These are phyloP conservation scores for Chiua virens DNA, from an alignment of 768 basidiomycete species.

Conservation along the genomic window DNA sequence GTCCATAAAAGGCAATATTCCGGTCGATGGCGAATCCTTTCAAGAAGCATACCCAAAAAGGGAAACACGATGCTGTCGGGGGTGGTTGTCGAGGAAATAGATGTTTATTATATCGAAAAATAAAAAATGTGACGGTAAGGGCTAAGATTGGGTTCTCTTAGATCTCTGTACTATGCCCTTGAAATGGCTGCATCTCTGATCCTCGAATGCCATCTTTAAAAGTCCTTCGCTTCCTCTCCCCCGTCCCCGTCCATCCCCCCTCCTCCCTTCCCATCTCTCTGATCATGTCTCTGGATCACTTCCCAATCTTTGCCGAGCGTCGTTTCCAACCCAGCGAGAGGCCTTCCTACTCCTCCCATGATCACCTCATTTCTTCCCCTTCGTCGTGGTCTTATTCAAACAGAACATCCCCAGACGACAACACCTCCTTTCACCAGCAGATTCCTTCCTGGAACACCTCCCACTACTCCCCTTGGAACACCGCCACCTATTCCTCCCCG, in stretches of 20 bases:
- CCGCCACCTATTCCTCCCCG: conserved; percentile 17
- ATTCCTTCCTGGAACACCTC: conserved; percentile 18
- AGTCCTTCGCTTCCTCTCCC: conserved; percentile 13
- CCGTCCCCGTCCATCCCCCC: conserved; percentile 2
- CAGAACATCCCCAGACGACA: conserved; percentile 22
- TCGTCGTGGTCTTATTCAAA: conserved; percentile 28
- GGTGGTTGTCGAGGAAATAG: conserved; percentile 6
- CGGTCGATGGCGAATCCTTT: conserved; percentile 16
- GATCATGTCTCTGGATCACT: conserved; percentile 35
- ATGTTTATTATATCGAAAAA: background rate
- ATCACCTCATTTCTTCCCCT: conserved; percentile 19
- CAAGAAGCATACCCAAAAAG: conserved; percentile 20
- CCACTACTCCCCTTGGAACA: conserved; percentile 16
- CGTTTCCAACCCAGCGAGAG: conserved; percentile 32
- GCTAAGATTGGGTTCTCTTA: conserved; percentile 25
- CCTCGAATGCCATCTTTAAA: conserved; percentile 30
- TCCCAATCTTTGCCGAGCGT: conserved; percentile 31
- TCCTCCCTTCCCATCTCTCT: background rate
- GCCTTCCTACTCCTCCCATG: conserved; percentile 20
- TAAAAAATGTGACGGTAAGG: background rate
- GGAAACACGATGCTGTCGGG: conserved; percentile 6
- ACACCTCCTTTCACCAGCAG: conserved; percentile 12
- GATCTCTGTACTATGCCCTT: background rate
- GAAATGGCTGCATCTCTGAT: conserved; percentile 26
- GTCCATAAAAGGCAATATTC: conserved; percentile 3